Percentiles rank a stretch among this genome's conserved stretches.
phyloP scores from a whole-genome alignment of 1,284 basidiomycete species.

The Cryptococcus sp. region DNA sequence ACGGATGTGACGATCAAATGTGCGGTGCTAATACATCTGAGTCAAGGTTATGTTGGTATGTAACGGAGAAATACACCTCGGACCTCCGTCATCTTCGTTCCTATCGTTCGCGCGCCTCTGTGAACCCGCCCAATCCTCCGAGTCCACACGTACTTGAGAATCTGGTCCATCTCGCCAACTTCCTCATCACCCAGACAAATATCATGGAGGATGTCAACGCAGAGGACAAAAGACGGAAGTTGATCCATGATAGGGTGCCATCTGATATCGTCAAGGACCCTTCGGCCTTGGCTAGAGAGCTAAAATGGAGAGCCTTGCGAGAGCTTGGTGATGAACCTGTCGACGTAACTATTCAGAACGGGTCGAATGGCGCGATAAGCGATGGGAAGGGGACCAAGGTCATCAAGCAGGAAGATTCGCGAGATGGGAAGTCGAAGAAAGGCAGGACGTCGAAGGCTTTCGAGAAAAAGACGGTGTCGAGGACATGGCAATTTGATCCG shows the following conservation, averaged over 20 bases:
- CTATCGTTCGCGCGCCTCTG: slow-evolving; percentile 50
- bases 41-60: slow-evolving; percentile 82
- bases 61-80: slow-evolving; percentile 72
- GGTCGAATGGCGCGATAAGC: neutral
- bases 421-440: slow-evolving; percentile 9
- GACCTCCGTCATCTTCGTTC: slow-evolving; percentile 68
- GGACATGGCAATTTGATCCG: slow-evolving; percentile 25
- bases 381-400: neutral
- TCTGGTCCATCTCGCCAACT: slow-evolving; percentile 67
- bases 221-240: slow-evolving; percentile 65
- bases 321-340: slow-evolving; percentile 55
- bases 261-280: slow-evolving; percentile 76
- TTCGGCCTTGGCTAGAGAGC: slow-evolving; percentile 71
- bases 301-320: slow-evolving; percentile 72
- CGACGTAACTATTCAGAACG: neutral
- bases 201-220: slow-evolving; percentile 59
- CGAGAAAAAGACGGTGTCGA: slow-evolving; percentile 11
- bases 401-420: neutral
- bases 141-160: slow-evolving; percentile 67
- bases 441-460: slow-evolving; percentile 4
- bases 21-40: neutral
- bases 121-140: slow-evolving; percentile 11
- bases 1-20: no score
- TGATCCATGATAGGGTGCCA: slow-evolving; percentile 77
- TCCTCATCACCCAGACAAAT: slow-evolving; percentile 74